Evolutionary conservation across 306 rosid genomes (phyloP), one percentile per base, ranked within the genome.

Genomic region (Oemleria cerasiformis): DNA sequence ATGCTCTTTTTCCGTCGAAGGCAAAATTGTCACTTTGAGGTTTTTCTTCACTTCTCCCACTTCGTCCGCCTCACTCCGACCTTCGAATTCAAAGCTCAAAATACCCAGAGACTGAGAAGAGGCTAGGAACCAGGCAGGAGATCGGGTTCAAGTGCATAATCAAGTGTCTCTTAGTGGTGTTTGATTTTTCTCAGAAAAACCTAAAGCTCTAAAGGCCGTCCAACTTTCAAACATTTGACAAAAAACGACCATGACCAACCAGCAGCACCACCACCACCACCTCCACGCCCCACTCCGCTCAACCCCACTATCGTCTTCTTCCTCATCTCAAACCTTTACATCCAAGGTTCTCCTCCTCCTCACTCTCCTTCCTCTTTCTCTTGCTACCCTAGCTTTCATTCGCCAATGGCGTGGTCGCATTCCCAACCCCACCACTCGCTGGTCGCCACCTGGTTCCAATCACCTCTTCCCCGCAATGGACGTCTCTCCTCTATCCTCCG

Each of bases 351-450:
- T 93, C 48, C 87, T 91, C 60, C 95, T 91, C 69, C 95, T 94
- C 40, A 91, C 97, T 12, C 75, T 94, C 36, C 97, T 94, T n/a
- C 97, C 97, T 20, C 87, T 94, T 13, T 87, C 92, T 4, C 83
- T 94, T 47, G 99, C 99, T 0, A 79, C 91, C 73, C 78, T 94
- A 38, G 99, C 97, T 16, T 94, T 94, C 77, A 59, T 88, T 50
- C 99, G 91, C 78, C 99, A 94, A 88, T 94, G 99, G 99, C 99
- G 99, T 1, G 99, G 99, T 21, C 95, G 97, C 25, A 57, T 91
- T 74, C 78, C 86, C 70, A 96, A 94, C 80, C 99, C 99, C 14
- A 63, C 81, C 58, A 83, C 90, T 38, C 92, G 87, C 8, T 83
- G n/a, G n/a, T n/a, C n/a, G n/a, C n/a, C n/a, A n/a, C n/a, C n/a